Evolutionary conservation across 257 asterid genomes (phyloP), one percentile per base, ranked within the genome.

Genomic region (Plectranthus barbatus): DNA sequence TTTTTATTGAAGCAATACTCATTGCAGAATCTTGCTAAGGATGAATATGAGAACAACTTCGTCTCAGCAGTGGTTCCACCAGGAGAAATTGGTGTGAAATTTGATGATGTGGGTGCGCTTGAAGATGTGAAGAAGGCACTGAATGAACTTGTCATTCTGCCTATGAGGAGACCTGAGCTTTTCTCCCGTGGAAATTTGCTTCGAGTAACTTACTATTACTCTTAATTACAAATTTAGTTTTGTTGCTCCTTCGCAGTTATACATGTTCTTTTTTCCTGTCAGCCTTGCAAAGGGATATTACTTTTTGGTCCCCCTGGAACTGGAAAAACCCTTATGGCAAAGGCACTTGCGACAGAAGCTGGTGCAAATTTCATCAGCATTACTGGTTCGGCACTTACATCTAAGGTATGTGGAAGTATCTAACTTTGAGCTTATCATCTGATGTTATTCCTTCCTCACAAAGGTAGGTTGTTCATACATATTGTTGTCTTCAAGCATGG

Each of bases 91-190:
- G 99, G 99, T 76, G 97, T 90, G 54, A 90, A 75, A 74, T 93
- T 93, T 68, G 94, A 87, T 70, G 97, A 93, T 72, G 85, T 93
- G 71, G 99, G 99, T 77, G 99, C 99, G 51, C 95, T 93, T 70
- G 99, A 93, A 77, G 97, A 85, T n/a, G 96, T 87, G 71, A 93
- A 93, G 68, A 87, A 79, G 76, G 90, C 97, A 6, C 72, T 93
- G 42, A 85, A 90, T 69, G 99, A 93, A 60, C 99, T 93, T 68
- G 99, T 90, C 31, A 90, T 93, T 75, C 96, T 93, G 67, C 99
- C 99, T 9, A 90, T 93, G 99, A 79, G 70, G 72, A 85, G 97
- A 81, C 99, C 99, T 20, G 99, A 90, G 84, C 96, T 93, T 70
- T 93, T 93, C 82, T 60, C 97, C 39, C 83, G 63, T 73, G 99